These are phyloP conservation scores for Pisolithus marmoratus DNA, from an alignment of 768 basidiomycete species.

Conservation along the genomic window DNA sequence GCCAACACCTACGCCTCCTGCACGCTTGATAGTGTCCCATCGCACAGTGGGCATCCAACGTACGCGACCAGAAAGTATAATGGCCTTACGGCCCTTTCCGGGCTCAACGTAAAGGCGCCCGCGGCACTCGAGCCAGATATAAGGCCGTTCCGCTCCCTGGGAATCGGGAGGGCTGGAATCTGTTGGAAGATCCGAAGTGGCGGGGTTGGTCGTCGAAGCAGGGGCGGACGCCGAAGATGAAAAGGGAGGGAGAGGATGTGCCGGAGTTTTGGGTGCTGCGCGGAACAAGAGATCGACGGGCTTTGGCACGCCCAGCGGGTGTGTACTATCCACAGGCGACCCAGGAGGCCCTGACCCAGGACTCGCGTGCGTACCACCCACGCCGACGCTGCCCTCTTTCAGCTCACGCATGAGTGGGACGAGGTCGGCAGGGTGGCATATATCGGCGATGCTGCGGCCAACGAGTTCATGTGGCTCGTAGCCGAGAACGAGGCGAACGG, in stretches of 20 bases:
- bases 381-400: slow-evolving; percentile 49
- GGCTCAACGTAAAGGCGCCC: slow-evolving; percentile 88
- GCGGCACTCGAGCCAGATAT: slow-evolving; percentile 89
- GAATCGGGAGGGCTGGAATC: not conserved
- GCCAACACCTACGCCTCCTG: slow-evolving; percentile 40
- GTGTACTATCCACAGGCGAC: slow-evolving; percentile 3
- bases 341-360: slow-evolving; percentile 12
- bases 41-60: slow-evolving; percentile 55
- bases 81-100: slow-evolving; percentile 90
- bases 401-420: slow-evolving; percentile 89
- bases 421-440: slow-evolving; percentile 86
- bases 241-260: slow-evolving; percentile 1
- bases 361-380: slow-evolving; percentile 10
- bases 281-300: slow-evolving; percentile 84
- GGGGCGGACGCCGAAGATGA: not conserved
- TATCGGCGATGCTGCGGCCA: slow-evolving; percentile 69
- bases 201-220: not conserved
- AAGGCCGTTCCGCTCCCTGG: slow-evolving; percentile 29
- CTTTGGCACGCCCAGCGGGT: slow-evolving; percentile 32
- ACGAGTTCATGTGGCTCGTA: slow-evolving; percentile 83
- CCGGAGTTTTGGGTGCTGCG: slow-evolving; percentile 53
- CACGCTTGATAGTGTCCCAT: slow-evolving; percentile 53
- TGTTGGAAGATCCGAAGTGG: not conserved
- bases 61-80: slow-evolving; percentile 81
- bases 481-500: slow-evolving; percentile 71